phyloP scores from a whole-genome alignment of 495 filamentous ascomycete species.

The Penicillium odoratum region DNA sequence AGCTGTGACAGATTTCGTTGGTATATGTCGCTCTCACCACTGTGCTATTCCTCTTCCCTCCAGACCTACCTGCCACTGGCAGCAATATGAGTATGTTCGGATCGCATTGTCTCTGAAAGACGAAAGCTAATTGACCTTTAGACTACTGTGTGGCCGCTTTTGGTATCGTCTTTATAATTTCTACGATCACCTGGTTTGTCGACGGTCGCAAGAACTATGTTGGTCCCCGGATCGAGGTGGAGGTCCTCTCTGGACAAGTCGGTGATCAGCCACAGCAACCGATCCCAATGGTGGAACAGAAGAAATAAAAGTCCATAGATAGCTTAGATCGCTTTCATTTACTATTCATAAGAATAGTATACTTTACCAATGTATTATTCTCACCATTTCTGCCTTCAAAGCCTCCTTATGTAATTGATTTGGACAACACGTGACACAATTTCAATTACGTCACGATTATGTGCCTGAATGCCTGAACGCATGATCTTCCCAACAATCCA shows the following conservation, averaged over 20 bases:
- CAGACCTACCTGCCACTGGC: slow-evolving; percentile 61
- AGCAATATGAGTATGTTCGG: slow-evolving; percentile 66
- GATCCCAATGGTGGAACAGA: slow-evolving; percentile 23
- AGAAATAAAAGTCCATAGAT: neutral
- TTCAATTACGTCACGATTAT: slow-evolving; percentile 21
- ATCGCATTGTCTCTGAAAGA: neutral
- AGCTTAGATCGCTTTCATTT: too few species aligned
- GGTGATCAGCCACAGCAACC: slow-evolving; percentile 19
- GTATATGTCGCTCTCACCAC: slow-evolving; percentile 66
- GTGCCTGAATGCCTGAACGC: slow-evolving; percentile 10
- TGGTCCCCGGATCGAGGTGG: slow-evolving; percentile 57
- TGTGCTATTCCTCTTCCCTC: slow-evolving; percentile 76
- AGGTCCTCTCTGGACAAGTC: slow-evolving; percentile 34
- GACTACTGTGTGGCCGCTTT: slow-evolving; percentile 73
- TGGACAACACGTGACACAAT: neutral
- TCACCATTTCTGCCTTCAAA: neutral
- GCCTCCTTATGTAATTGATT: too few species aligned
- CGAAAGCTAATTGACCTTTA: slow-evolving; percentile 22
- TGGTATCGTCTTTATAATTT: slow-evolving; percentile 65
- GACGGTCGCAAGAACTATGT: slow-evolving; percentile 71
- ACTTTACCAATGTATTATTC: neutral
- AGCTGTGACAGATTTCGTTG: slow-evolving; percentile 54
- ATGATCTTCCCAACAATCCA: slow-evolving; percentile 25
- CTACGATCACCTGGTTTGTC: slow-evolving; percentile 66
- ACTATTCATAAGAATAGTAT: neutral